phyloP scores from a whole-genome alignment of 176 grass and related monocot species.

The Eremochloa ophiuroides region DNA sequence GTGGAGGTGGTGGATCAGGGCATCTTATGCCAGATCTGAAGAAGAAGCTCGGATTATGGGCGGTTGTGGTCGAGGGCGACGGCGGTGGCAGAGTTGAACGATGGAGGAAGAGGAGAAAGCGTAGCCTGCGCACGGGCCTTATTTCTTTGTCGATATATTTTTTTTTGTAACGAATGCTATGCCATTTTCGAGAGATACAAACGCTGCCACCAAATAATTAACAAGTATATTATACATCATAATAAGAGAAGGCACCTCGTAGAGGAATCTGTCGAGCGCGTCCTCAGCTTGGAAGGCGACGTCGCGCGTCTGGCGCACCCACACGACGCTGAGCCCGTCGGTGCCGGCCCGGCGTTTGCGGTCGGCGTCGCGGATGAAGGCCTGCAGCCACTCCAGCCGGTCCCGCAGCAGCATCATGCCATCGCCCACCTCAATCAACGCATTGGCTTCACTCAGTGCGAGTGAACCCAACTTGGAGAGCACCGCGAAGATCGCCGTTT shows the following conservation, averaged over 20 bases:
- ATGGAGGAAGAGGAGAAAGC: no score
- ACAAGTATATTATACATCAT: no score
- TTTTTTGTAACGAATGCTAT: no score
- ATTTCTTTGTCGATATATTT: no score
- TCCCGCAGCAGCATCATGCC: background rate
- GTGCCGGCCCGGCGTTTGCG: background rate
- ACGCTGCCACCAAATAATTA: no score
- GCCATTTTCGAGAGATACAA: background rate
- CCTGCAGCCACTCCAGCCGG: background rate
- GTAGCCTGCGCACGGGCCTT: no score
- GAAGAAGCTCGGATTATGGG: no score
- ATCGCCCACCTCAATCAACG: background rate
- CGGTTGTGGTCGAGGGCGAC: no score
- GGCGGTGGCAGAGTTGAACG: no score
- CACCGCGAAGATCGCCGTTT: background rate
- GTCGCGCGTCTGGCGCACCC: background rate
- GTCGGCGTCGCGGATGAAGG: background rate
- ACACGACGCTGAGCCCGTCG: background rate
- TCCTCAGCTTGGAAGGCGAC: background rate
- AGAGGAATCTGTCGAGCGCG: background rate
- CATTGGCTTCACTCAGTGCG: background rate
- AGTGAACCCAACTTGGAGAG: background rate
- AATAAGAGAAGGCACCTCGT: background rate
- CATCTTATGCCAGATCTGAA: no score
- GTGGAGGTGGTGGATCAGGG: no score